phyloP scores from a whole-genome alignment of 495 filamentous ascomycete genomes.

The Tuber microsphaerosporum region DNA sequence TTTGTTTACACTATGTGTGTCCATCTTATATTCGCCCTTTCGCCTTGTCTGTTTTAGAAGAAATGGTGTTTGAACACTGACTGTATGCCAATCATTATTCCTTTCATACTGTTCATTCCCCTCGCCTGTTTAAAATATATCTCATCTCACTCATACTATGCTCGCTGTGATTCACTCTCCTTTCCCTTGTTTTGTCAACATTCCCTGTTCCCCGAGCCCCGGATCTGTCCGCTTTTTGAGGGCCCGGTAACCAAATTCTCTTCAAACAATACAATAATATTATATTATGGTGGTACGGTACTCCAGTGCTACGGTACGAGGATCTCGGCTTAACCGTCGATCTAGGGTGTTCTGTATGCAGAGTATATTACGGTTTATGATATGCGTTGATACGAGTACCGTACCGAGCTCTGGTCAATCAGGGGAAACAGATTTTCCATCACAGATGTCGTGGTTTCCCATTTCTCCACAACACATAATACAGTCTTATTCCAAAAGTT shows the following conservation, averaged over 20 bases:
- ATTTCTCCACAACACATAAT: constrained; percentile 5
- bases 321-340: background rate
- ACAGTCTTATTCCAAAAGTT: too few species aligned
- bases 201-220: constrained; percentile 23
- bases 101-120: background rate
- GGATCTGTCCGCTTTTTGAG: background rate
- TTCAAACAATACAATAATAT: background rate
- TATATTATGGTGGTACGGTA: too few species aligned
- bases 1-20: constrained; percentile 28
- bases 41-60: constrained; percentile 5
- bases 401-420: background rate
- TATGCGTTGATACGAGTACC: background rate
- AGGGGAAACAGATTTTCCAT: background rate
- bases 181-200: constrained; percentile 14
- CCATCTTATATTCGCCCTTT: constrained; percentile 16
- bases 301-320: background rate
- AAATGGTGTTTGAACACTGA: background rate
- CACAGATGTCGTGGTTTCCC: background rate
- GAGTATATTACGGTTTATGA: background rate
- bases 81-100: background rate
- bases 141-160: background rate
- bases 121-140: background rate
- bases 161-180: background rate
- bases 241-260: background rate
- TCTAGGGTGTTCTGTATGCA: background rate